Conservation (phyloP, 1,284 basidiomycete species). For the Sparassis latifolia region DNA sequence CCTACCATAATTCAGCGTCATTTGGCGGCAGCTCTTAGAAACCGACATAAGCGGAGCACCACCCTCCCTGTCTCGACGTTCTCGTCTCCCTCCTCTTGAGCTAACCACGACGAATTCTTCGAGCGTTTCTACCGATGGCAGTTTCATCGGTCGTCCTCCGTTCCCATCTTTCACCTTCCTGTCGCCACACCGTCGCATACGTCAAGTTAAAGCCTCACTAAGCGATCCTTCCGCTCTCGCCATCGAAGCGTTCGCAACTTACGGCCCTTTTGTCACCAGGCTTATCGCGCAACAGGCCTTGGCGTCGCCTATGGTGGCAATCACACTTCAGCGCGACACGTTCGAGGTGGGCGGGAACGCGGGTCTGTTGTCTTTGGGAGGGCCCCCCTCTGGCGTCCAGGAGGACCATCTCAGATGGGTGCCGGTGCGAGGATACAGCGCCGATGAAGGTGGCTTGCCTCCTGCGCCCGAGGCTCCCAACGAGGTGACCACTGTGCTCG, state of each 20-base stretch:
- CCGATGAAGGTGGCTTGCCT: conserved; percentile 30
- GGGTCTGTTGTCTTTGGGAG: conserved; percentile 34
- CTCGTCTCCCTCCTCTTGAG: neutral
- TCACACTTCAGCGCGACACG: conserved; percentile 34
- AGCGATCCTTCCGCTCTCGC: conserved; percentile 1
- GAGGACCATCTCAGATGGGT: conserved; percentile 37
- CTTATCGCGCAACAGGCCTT: conserved; percentile 32
- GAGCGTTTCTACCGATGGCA: neutral
- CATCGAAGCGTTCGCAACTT: conserved; percentile 19
- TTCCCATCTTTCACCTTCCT: conserved; percentile 17
- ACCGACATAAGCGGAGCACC: conserved; percentile 7
- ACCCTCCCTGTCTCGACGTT: neutral
- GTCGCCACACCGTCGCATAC: neutral
- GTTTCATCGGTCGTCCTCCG: conserved; percentile 1
- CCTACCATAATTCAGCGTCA: conserved; percentile 8
- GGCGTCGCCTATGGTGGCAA: conserved; percentile 24
- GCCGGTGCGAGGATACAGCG: conserved; percentile 32
- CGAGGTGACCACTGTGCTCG: conserved; percentile 31
- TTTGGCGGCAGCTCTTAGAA: conserved; percentile 20
- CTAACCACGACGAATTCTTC: neutral
- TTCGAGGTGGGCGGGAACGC: conserved; percentile 29
- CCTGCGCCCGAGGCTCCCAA: conserved; percentile 29
- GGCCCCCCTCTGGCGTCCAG: conserved; percentile 31
- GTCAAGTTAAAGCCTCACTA: conserved; percentile 4
- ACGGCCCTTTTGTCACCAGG: conserved; percentile 42